phyloP scores from a whole-genome alignment of 495 filamentous ascomycete species.

The Podospora anserina region DNA sequence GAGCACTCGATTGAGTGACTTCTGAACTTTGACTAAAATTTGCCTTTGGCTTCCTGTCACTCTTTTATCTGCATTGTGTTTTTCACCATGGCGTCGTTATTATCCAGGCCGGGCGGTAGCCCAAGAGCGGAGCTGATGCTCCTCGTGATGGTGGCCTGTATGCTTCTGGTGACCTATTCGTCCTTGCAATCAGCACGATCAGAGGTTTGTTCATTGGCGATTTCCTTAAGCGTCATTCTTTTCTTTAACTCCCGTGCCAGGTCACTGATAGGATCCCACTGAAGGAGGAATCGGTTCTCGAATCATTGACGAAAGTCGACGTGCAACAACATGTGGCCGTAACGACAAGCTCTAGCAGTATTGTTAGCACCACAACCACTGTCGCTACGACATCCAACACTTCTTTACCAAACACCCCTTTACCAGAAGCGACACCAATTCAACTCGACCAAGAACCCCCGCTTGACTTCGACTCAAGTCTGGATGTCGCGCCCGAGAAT shows the following conservation, averaged over 20 bases:
- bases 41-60: background rate
- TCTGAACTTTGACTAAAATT: background rate
- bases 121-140: background rate
- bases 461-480: background rate
- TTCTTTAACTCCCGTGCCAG: background rate
- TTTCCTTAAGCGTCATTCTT: background rate
- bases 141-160: background rate
- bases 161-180: background rate
- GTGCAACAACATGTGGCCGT: background rate
- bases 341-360: background rate
- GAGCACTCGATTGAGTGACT: background rate
- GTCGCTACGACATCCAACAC: background rate
- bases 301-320: background rate
- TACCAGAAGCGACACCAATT: background rate
- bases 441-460: background rate
- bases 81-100: background rate
- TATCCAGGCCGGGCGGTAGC: background rate
- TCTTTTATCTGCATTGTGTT: background rate
- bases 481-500: no score
- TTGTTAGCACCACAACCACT: background rate
- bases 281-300: background rate
- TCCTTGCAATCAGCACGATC: background rate
- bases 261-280: background rate
- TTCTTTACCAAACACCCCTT: background rate
- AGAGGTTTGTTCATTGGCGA: background rate